These are phyloP conservation scores for Smittium culicis DNA, from an alignment of 371 early-diverging fungal species.

Conservation along the genomic window DNA sequence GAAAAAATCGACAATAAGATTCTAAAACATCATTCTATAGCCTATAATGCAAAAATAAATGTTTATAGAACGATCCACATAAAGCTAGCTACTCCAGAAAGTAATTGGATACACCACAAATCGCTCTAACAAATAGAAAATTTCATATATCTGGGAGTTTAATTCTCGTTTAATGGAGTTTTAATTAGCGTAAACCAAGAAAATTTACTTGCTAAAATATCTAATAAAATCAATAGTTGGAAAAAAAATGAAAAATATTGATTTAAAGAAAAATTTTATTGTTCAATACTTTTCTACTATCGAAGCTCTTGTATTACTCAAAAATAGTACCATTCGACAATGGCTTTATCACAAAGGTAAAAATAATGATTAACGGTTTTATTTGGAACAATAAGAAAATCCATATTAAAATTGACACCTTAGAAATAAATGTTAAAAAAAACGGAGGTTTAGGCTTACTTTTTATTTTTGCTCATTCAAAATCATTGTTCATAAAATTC, in stretches of 20 bases:
- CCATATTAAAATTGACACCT: neutral
- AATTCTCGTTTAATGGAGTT: neutral
- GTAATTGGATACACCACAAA: neutral
- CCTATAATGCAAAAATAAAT: neutral
- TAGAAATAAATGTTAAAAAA: neutral
- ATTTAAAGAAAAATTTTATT: neutral
- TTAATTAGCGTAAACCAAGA: neutral
- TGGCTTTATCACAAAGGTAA: neutral
- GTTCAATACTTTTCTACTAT: neutral
- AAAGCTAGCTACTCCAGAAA: neutral
- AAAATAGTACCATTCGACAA: neutral
- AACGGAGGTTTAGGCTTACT: neutral
- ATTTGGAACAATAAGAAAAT: neutral
- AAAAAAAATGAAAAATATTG: neutral
- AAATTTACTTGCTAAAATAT: neutral
- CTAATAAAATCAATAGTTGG: neutral
- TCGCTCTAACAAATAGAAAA: neutral
- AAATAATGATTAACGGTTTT: neutral
- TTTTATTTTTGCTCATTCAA: neutral
- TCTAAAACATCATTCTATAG: neutral
- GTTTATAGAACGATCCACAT: neutral
- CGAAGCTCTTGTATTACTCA: neutral
- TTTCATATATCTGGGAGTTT: neutral
- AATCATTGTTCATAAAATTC: neutral
- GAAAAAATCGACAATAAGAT: neutral